Percentiles rank a stretch among this genome's conserved stretches.
Conservation (phyloP, 2,329 filamentous ascomycete species). For the Penicillium sp. region DNA sequence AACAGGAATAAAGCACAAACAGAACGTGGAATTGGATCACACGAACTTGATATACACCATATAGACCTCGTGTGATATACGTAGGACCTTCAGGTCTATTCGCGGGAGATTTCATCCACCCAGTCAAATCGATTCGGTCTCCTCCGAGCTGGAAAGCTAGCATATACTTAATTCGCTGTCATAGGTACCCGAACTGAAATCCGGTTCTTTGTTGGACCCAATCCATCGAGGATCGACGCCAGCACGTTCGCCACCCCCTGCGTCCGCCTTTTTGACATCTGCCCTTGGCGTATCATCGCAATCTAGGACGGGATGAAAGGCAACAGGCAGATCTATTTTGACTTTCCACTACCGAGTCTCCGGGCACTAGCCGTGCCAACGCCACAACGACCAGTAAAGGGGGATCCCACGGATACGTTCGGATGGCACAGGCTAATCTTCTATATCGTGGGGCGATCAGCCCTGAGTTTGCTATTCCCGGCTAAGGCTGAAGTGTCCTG, state of each 20-base stretch:
- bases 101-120: not conserved
- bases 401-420: not conserved
- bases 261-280: slow-evolving; percentile 7
- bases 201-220: slow-evolving; percentile 3
- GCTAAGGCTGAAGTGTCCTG: not conserved
- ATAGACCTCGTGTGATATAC: too few species aligned
- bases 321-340: slow-evolving; percentile 2
- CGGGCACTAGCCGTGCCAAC: not conserved
- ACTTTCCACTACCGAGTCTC: not conserved
- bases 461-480: slow-evolving; percentile 1
- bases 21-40: too few species aligned
- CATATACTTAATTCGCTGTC: too few species aligned
- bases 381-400: not conserved
- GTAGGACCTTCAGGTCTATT: too few species aligned
- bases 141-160: not conserved
- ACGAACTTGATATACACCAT: too few species aligned
- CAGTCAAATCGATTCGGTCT: too few species aligned
- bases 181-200: not conserved
- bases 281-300: not conserved
- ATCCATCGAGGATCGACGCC: slow-evolving; percentile 6
- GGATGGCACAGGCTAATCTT: not conserved
- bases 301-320: not conserved
- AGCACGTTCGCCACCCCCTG: slow-evolving; percentile 7
- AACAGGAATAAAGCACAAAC: too few species aligned
- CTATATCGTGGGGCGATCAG: slow-evolving; percentile 14